Conservation (phyloP, 345 rosid genomes). For the Tarenaya hassleriana region DNA sequence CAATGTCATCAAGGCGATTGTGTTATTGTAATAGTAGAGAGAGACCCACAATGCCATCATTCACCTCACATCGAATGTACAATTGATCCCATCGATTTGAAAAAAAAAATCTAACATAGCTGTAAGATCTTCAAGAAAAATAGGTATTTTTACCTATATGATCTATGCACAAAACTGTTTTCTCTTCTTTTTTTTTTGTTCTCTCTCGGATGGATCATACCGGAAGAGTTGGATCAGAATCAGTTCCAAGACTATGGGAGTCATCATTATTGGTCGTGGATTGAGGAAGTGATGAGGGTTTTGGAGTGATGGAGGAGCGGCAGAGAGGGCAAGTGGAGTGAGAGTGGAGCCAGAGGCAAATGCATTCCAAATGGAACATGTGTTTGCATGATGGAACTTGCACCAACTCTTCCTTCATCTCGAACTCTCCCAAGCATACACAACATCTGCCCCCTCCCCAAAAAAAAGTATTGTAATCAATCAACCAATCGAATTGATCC, state of each 20-base stretch:
- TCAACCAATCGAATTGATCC: slow-evolving; percentile 10
- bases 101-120: no score
- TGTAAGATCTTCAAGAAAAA: no score
- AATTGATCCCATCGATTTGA: no score
- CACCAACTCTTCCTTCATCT: slow-evolving; percentile 72
- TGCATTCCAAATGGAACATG: slow-evolving; percentile 82
- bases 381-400: slow-evolving; percentile 86
- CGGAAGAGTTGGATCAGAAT: slow-evolving; percentile 13
- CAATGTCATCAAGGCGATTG: no score
- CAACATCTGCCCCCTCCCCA: slow-evolving; percentile 68
- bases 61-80: no score
- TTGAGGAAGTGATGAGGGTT: slow-evolving; percentile 25
- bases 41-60: no score
- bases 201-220: no score
- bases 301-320: slow-evolving; percentile 48
- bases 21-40: no score
- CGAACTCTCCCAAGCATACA: slow-evolving; percentile 90
- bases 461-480: not conserved
- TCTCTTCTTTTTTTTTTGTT: no score
- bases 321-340: slow-evolving; percentile 92
- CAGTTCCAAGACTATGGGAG: not conserved
- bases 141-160: no score
- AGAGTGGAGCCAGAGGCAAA: slow-evolving; percentile 72
- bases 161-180: no score
- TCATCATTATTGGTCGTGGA: not conserved